Evolutionary conservation across 495 filamentous ascomycete genomes (phyloP), one percentile per base, ranked within the genome.

Genomic region (Cetradonia linearis): DNA sequence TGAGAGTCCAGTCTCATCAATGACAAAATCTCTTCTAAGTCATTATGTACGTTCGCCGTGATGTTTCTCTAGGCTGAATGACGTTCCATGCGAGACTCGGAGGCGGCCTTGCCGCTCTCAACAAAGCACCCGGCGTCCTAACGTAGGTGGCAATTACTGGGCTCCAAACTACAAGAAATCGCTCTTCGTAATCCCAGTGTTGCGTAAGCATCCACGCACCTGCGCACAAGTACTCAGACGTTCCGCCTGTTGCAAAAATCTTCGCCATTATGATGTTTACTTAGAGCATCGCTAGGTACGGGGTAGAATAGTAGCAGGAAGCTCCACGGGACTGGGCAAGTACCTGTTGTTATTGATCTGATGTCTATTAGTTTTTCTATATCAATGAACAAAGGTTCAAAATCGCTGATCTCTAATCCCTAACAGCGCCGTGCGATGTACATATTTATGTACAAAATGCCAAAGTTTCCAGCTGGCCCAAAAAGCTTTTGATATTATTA

Each of bases 51-150:
- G 50, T 30, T 36, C 31, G n/a, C n/a, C 27, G 11, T 54, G 50
- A 31, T 13, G 28, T 54, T 34, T 54, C 33, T 34, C n/a, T 3
- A 20, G 11, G 23, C 34, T 34, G 31, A 20, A 54, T 54, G 50
- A 54, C 50, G 50, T 54, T 54, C 30, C 31, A 33, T 16, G 50
- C 30, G 3, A 36, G n/a, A 33, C 20, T 23, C 31, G 50, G 42
- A 46, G 42, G 42, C 42, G 42, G 42, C 42, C 42, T 13, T 46
- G 20, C 42, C 42, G 42, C 20, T 46, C 42, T 46, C 42, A 46
- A 54, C 50, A 54, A 34, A 54, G 50, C 30, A 36, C 31, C 42
- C 50, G 33, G 50, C 50, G 30, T 31, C 31, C 30, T 31, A 54
- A 54, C 50, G 50, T 54, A 13, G 30, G 50, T 54, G 50, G 50